Conservation (phyloP, 202 grass and related monocot genomes). For the Schoenoplectus tabernaemontani region DNA sequence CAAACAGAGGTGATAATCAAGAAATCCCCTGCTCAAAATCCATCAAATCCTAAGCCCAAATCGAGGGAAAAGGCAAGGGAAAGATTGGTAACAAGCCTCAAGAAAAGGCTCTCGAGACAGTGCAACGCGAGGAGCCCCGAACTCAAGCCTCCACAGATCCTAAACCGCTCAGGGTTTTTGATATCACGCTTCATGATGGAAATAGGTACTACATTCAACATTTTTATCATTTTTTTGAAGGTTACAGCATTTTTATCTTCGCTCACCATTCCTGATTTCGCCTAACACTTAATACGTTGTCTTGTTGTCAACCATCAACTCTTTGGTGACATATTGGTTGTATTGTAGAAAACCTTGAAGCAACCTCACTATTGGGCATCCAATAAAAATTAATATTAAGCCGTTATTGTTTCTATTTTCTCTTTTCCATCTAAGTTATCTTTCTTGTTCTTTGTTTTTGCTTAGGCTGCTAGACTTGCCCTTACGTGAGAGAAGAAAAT, state of each 20-base stretch:
- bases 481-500: slow-evolving; percentile 73
- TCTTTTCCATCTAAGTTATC: not conserved
- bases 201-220: slow-evolving; percentile 46
- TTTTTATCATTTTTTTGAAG: not conserved
- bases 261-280: not conserved
- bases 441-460: not conserved
- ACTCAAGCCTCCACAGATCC: too few species aligned
- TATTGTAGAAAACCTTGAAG: not conserved
- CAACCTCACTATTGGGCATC: not conserved
- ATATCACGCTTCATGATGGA: slow-evolving; percentile 82
- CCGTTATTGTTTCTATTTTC: not conserved
- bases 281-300: not conserved
- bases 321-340: not conserved
- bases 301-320: not conserved
- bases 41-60: too few species aligned
- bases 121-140: too few species aligned
- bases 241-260: slow-evolving; percentile 7
- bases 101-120: too few species aligned
- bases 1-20: too few species aligned
- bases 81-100: too few species aligned
- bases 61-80: too few species aligned
- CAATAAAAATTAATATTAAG: not conserved
- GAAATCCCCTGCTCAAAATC: too few species aligned
- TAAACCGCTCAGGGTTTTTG: too few species aligned
- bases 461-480: slow-evolving; percentile 63